phyloP scores from a whole-genome alignment of 2,329 filamentous ascomycete genomes.

The Blastomyces silverae region DNA sequence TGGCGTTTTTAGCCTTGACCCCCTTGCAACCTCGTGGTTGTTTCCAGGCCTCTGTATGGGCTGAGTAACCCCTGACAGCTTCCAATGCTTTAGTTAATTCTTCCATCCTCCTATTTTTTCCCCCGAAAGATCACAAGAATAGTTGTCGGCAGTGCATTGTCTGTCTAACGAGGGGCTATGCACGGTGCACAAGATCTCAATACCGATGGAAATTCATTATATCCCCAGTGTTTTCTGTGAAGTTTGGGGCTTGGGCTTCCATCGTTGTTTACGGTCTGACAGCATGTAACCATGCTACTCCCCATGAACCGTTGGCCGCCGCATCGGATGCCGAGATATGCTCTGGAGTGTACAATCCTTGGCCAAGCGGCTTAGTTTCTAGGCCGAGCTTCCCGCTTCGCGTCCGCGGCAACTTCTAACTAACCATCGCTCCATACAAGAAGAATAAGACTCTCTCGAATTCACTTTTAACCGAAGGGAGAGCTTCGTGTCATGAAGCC shows the following conservation, averaged over 20 bases:
- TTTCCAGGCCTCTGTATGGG: slow-evolving; percentile 1
- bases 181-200: neutral
- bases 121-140: neutral
- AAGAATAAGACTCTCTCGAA: slow-evolving; percentile 1
- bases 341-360: neutral
- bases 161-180: neutral
- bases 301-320: neutral
- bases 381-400: neutral
- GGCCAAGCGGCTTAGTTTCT: neutral
- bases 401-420: neutral
- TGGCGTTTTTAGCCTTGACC: slow-evolving; percentile 2
- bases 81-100: neutral
- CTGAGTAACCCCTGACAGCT: neutral
- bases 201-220: neutral
- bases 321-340: neutral
- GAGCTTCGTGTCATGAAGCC: neutral
- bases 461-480: neutral
- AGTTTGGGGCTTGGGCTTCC: neutral
- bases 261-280: neutral
- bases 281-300: neutral
- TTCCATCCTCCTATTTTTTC: neutral
- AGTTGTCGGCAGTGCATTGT: neutral
- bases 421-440: neutral
- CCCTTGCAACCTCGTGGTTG: slow-evolving; percentile 9
- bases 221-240: neutral